Percentiles rank a stretch among this genome's conserved stretches.
Conservation (phyloP, 2,329 filamentous ascomycete species). For the Trichoderma pleuroti region DNA sequence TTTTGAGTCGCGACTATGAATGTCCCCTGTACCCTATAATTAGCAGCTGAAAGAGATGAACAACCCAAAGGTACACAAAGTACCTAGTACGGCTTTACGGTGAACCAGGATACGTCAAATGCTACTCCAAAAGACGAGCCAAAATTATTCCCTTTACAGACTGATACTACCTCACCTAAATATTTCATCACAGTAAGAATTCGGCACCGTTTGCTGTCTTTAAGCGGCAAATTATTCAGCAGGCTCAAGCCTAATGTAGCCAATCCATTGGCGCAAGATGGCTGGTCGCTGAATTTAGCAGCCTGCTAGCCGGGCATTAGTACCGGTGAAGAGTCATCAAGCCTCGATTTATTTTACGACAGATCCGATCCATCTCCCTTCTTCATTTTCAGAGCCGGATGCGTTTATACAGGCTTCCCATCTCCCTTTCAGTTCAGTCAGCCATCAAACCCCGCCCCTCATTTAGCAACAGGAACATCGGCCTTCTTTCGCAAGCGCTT, state of each 20-base stretch:
- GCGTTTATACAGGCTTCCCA: neutral
- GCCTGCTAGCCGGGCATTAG: neutral
- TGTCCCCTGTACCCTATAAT: neutral
- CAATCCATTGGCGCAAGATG: neutral
- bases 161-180: neutral
- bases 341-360: neutral
- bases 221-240: neutral
- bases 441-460: neutral
- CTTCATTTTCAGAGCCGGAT: neutral
- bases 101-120: neutral
- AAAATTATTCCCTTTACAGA: neutral
- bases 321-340: slow-evolving; percentile 4
- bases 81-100: too few relatives aligned
- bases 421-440: neutral
- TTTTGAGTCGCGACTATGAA: neutral
- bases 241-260: neutral
- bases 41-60: neutral
- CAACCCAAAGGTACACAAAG: too few relatives aligned
- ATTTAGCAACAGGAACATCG: neutral
- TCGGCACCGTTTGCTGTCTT: neutral
- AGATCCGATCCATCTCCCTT: neutral
- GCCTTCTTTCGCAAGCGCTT: neutral
- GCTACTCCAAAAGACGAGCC: neutral
- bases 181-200: neutral
- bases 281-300: neutral